These are phyloP conservation scores for Kodamaea kaohsiungensis DNA, from an alignment of 805 yeast genomes.

Conservation along the genomic window DNA sequence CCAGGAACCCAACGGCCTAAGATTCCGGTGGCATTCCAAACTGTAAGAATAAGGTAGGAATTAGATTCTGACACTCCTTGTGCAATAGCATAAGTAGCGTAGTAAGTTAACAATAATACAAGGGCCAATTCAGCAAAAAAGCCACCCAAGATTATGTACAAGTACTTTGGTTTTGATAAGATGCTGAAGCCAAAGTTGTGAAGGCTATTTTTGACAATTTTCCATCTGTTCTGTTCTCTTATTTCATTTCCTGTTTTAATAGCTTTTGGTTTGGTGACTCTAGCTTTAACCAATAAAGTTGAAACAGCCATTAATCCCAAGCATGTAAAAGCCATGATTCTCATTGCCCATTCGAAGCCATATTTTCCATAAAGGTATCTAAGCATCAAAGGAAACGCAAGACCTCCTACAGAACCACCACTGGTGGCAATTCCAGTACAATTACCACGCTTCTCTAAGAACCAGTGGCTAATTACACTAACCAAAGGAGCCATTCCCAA, in stretches of 20 bases:
- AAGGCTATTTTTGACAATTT: background rate
- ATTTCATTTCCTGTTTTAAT: background rate
- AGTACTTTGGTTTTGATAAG: conserved; percentile 19
- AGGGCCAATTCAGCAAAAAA: conserved; percentile 32
- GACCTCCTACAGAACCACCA: conserved; percentile 27
- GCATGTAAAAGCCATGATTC: conserved; percentile 45
- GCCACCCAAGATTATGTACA: conserved; percentile 30
- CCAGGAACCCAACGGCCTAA: conserved; percentile 36
- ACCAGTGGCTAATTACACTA: conserved; percentile 68
- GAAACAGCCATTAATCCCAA: conserved; percentile 26
- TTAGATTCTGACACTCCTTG: conserved; percentile 31
- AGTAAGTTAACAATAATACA: conserved; percentile 31
- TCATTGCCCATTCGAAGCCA: conserved; percentile 23
- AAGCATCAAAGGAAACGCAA: conserved; percentile 20
- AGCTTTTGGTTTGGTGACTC: conserved; percentile 18
- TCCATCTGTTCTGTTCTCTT: background rate
- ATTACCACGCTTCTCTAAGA: conserved; percentile 56
- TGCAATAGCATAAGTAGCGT: conserved; percentile 34
- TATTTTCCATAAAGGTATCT: conserved; percentile 16
- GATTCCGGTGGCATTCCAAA: conserved; percentile 33
- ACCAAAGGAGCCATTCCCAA: conserved; percentile 61
- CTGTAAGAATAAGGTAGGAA: conserved; percentile 27
- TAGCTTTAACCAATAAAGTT: conserved; percentile 28
- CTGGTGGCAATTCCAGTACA: conserved; percentile 63
- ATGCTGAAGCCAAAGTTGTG: conserved; percentile 2